Base-by-base conservation (phyloP, 1,284 basidiomycete species). In the Moesziomyces sp. region DNA sequence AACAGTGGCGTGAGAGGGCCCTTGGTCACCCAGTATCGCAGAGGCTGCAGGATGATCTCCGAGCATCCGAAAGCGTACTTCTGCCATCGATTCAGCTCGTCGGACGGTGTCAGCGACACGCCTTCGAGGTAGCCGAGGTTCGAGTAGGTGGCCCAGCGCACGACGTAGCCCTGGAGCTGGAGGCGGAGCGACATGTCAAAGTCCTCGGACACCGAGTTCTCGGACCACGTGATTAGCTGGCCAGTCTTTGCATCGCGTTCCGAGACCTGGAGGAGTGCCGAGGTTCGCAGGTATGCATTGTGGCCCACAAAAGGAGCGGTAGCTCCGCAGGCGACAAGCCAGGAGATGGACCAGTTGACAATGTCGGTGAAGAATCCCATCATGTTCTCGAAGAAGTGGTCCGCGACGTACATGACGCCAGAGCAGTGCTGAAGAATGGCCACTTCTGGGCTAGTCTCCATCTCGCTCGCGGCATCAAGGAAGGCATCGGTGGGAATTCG, bases 201-300 rank as follows among this genome's bases (percentile, higher is more conserved):
- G 81, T 93, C 92, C 78, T 94, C 92, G 5, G 90, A 91, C 3
- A 94, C 93, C 75, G 93, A 92, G 6, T 87, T 85, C 85, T 94
- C 77, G 3, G 90, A 91, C 92, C 92, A 94, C 50, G 91, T 89
- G 86, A 92, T 92, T 79, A 87, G 88, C 63, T 87, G 81, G 1
- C 88, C 88, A 74, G 91, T 90, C 26, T 87, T 89, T 9, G 85
- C 82, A 72, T 93, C 92, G 46, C 90, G 61, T 23, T 64, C 61
- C 11, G 90, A 88, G 3, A 89, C 91, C 62, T 93, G 92, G 81
- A 93, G 92, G 5, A 93, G 85, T 3, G 92, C 92, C 10, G 88
- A 88, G 91, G 92, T 94, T n/a, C 92, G 89, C 35, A 94, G 86
- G 86, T 93, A 94, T 5, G 92, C 92, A 66, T 94, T 93, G 84